Evolutionary conservation across 768 basidiomycete genomes (phyloP).

Genomic region (Pleurotus citrinopileatus): DNA sequence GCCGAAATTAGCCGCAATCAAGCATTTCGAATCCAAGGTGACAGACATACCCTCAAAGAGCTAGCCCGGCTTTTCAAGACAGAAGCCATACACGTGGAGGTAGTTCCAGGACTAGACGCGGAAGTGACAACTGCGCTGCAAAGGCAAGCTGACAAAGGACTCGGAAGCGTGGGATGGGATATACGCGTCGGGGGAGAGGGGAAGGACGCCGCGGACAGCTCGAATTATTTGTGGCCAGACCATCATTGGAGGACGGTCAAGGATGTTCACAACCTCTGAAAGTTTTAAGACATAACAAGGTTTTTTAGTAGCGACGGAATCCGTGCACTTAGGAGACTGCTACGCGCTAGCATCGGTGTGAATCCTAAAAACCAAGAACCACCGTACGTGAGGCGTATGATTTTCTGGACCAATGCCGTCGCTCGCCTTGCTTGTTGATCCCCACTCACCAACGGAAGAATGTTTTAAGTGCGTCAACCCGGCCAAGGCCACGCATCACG

Average conservation of each 20-base stretch:
- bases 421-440: no score
- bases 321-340: no score
- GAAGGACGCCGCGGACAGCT: slow-evolving; percentile 15
- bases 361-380: no score
- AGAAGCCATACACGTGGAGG: slow-evolving; percentile 14
- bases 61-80: slow-evolving; percentile 21
- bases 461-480: no score
- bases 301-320: no score
- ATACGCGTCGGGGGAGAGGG: slow-evolving; percentile 11
- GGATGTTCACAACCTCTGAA: slow-evolving; percentile 9
- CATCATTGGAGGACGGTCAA: slow-evolving; percentile 20
- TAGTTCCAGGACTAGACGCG: slow-evolving; percentile 6
- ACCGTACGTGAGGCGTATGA: no score
- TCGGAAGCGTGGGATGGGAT: slow-evolving; percentile 18
- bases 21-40: slow-evolving; percentile 34
- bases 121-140: slow-evolving; percentile 7
- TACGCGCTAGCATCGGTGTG: no score
- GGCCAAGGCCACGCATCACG: no score
- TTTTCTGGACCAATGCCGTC: no score
- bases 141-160: slow-evolving; percentile 11
- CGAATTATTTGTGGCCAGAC: slow-evolving; percentile 18
- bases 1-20: slow-evolving; percentile 22
- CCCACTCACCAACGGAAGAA: no score
- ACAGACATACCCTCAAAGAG: slow-evolving; percentile 22
- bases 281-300: no score